Conservation (phyloP, 75 land plant genomes). For the Pseudotsuga menziesii region DNA sequence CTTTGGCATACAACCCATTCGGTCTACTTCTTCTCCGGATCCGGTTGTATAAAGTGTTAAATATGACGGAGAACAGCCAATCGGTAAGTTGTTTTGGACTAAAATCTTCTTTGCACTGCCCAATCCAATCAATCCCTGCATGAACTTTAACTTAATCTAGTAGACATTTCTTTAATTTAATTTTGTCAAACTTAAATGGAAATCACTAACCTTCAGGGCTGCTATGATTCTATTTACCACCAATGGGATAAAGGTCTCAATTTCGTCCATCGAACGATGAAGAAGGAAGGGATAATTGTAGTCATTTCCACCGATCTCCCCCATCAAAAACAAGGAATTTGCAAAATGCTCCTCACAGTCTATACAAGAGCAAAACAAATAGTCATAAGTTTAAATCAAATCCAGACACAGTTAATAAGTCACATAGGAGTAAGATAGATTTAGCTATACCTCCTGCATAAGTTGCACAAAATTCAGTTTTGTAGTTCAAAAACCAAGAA, state of each 20-base stretch:
- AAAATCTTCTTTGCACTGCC: not conserved
- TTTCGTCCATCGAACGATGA: not conserved
- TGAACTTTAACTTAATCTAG: no score
- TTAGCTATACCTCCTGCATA: no score
- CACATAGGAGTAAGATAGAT: no score
- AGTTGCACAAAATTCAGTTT: not conserved
- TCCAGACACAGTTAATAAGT: no score
- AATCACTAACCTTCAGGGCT: not conserved
- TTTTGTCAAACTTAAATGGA: not conserved
- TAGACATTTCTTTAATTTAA: no score
- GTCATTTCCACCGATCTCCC: constrained; percentile 33
- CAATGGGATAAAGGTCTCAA: constrained; percentile 5
- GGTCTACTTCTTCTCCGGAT: not conserved
- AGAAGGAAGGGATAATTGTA: constrained; percentile 20
- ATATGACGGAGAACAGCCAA: constrained; percentile 1
- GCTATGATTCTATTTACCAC: not conserved
- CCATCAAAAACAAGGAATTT: constrained; percentile 16
- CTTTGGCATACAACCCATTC: not conserved
- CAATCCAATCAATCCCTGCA: not conserved
- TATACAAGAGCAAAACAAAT: not conserved
- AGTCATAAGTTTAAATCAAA: no score
- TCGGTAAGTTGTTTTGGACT: not conserved
- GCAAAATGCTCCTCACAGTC: constrained; percentile 6
- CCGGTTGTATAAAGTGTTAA: not conserved
- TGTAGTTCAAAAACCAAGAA: not conserved